Percentiles rank a stretch among this genome's conserved stretches.
These are phyloP conservation scores for Sporobolomyces pararoseus DNA, from an alignment of 768 basidiomycete genomes.

Conservation along the genomic window DNA sequence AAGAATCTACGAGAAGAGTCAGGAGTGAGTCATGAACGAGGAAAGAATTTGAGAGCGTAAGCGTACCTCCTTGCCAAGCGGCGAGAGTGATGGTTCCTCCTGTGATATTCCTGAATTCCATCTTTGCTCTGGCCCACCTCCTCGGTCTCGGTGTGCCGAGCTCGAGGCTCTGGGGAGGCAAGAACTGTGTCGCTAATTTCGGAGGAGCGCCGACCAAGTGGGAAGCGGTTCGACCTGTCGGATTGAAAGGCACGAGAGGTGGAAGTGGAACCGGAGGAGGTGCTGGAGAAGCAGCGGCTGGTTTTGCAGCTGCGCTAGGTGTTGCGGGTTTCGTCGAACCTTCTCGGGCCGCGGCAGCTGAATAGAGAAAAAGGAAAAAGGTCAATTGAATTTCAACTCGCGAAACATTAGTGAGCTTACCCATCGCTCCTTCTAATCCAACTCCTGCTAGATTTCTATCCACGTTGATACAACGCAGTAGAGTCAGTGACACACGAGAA, in stretches of 20 bases:
- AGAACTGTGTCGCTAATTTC: constrained; percentile 20
- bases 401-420: not conserved
- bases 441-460: constrained; percentile 30
- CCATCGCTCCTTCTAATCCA: constrained; percentile 12
- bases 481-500: not conserved
- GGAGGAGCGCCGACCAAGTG: constrained; percentile 23
- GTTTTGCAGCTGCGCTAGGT: not conserved
- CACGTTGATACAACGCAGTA: not conserved
- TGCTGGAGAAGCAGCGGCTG: not conserved
- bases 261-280: not conserved
- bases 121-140: constrained; percentile 16
- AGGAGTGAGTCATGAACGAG: not conserved
- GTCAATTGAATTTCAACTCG: not conserved
- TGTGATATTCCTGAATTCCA: constrained; percentile 12
- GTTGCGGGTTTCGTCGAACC: not conserved
- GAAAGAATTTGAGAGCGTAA: not conserved
- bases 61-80: constrained; percentile 32
- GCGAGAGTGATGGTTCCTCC: constrained; percentile 2
- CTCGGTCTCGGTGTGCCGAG: constrained; percentile 26
- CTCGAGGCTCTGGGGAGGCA: constrained; percentile 9
- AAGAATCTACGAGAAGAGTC: constrained; percentile 7
- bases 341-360: not conserved
- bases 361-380: not conserved
- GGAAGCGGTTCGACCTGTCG: not conserved
- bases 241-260: not conserved